These are phyloP conservation scores for Echinosophora koreensis DNA, from an alignment of 306 rosid genomes.

Conservation along the genomic window DNA sequence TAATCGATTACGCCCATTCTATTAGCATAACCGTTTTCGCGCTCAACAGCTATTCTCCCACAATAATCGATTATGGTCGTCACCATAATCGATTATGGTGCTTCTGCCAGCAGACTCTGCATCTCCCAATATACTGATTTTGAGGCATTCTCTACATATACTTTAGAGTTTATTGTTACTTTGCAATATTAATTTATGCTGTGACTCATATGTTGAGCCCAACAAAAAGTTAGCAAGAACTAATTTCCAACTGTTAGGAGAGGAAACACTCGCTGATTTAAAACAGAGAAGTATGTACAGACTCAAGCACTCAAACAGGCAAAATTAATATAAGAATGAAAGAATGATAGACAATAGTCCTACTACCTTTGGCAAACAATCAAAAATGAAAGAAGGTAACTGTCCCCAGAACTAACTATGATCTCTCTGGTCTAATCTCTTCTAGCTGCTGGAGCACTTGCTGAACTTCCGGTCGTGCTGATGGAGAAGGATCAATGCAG, in stretches of 20 bases:
- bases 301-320: slow-evolving; percentile 35
- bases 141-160: no score
- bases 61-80: no score
- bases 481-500: slow-evolving; percentile 89
- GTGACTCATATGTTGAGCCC: no score
- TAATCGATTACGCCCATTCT: no score
- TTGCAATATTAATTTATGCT: no score
- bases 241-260: not conserved
- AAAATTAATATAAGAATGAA: slow-evolving; percentile 67
- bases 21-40: no score
- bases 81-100: no score
- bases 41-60: no score
- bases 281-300: slow-evolving; percentile 45
- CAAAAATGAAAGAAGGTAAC: not conserved
- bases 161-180: no score
- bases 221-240: not conserved
- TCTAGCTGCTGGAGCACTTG: slow-evolving; percentile 76
- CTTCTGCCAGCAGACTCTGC: no score
- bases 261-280: not conserved
- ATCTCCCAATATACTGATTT: no score
- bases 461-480: slow-evolving; percentile 75
- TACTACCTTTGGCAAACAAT: not conserved
- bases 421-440: slow-evolving; percentile 64
- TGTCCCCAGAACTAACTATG: slow-evolving; percentile 59
- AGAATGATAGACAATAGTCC: slow-evolving; percentile 50